A percentile compares a stretch with the other conserved stretches of the same genome.
These are phyloP conservation scores for Talaromyces ruber DNA, from an alignment of 495 filamentous ascomycete species.

Conservation along the genomic window DNA sequence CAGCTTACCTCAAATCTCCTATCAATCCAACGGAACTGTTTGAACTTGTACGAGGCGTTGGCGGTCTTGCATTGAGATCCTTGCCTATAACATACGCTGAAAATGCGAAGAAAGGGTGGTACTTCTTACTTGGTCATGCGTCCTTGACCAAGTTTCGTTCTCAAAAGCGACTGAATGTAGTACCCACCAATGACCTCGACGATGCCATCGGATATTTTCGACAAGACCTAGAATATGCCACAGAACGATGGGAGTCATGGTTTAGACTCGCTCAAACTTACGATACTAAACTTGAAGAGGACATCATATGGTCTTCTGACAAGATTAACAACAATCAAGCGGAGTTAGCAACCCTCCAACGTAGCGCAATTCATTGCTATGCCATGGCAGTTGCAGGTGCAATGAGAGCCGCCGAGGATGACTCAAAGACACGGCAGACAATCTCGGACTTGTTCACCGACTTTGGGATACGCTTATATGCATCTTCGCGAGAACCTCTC, in stretches of 20 bases:
- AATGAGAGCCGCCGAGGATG: conserved; percentile 50
- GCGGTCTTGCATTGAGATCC: conserved; percentile 47
- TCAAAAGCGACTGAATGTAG: conserved; percentile 68
- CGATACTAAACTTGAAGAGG: conserved; percentile 85
- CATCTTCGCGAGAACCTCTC: conserved; percentile 84
- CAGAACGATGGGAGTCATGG: conserved; percentile 92
- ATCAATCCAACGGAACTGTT: conserved; percentile 78
- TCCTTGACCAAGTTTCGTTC: conserved; percentile 80
- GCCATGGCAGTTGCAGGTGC: conserved; percentile 77
- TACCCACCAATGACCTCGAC: conserved; percentile 77
- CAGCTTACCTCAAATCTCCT: conserved; percentile 65
- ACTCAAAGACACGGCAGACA: conserved; percentile 53
- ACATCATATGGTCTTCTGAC: conserved; percentile 89
- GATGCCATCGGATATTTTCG: conserved; percentile 74
- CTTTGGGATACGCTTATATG: conserved; percentile 84
- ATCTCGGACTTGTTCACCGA: conserved; percentile 80
- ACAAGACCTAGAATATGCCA: conserved; percentile 77
- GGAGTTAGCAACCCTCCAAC: conserved; percentile 68
- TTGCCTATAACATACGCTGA: conserved; percentile 42
- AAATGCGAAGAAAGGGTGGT: conserved; percentile 82
- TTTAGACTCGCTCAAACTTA: conserved; percentile 88
- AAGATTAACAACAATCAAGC: conserved; percentile 80
- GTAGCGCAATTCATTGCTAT: conserved; percentile 86
- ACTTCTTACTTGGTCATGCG: conserved; percentile 82
- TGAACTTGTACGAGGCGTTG: conserved; percentile 65